phyloP scores from a whole-genome alignment of 108 stramenopile species.

The Hondaea fermentalgiana region DNA sequence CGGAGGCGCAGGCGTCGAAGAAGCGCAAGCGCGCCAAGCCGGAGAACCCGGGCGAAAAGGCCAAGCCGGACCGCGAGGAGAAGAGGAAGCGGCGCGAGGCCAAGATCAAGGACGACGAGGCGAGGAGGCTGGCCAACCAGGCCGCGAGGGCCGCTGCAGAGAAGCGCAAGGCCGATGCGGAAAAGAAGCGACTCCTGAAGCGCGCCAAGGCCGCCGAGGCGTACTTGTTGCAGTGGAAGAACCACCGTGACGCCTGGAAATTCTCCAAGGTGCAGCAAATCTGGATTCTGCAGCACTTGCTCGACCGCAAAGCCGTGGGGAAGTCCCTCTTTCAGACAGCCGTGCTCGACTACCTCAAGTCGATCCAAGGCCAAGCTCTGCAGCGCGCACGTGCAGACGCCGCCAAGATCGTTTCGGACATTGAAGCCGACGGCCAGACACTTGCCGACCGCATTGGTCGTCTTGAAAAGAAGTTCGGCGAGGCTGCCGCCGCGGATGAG shows the following conservation, averaged over 20 bases:
- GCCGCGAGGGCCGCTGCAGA: not conserved
- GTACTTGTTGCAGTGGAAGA: not conserved
- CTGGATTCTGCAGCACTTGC: not conserved
- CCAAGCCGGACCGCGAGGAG: no score
- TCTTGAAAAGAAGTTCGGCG: not conserved
- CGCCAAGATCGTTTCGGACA: not conserved
- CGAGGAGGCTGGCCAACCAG: not conserved
- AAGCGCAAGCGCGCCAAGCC: no score
- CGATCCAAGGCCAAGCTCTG: not conserved
- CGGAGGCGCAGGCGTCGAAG: no score
- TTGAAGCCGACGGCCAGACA: not conserved
- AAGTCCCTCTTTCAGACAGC: not conserved
- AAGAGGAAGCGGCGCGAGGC: no score
- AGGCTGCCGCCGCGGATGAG: not conserved
- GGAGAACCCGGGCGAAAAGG: no score
- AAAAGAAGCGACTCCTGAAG: not conserved
- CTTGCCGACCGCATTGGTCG: not conserved
- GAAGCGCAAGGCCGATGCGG: not conserved
- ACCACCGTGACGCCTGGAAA: not conserved
- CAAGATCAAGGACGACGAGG: not conserved
- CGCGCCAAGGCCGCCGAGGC: not conserved
- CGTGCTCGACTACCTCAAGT: not conserved
- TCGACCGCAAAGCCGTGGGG: not conserved
- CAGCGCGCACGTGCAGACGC: not conserved
- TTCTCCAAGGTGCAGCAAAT: not conserved